These are phyloP conservation scores for Coniochaeta sp. DNA, from an alignment of 2,329 filamentous ascomycete genomes.

Conservation along the genomic window DNA sequence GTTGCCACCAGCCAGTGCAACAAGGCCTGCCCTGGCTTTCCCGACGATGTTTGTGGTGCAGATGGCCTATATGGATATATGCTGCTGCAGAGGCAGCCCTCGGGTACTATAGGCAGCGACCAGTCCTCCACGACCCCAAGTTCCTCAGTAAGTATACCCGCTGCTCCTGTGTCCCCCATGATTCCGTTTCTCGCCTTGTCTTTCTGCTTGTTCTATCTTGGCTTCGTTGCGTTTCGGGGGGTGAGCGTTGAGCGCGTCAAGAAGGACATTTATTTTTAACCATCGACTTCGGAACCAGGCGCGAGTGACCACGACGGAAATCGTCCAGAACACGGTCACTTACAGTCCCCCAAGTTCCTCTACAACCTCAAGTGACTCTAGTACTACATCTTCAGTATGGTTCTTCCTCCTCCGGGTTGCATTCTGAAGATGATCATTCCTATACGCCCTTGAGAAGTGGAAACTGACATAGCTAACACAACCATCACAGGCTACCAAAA, in stretches of 20 bases:
- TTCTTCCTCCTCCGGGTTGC: constrained; percentile 3
- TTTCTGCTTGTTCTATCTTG: neutral
- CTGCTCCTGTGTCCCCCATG: neutral
- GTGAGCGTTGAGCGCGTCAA: neutral
- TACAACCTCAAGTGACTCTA: constrained; percentile 15
- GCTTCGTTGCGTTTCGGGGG: neutral
- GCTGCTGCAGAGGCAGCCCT: constrained; percentile 25
- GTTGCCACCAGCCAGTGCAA: constrained; percentile 42
- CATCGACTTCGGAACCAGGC: constrained; percentile 14
- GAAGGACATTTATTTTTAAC: constrained; percentile 8
- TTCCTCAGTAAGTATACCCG: constrained; percentile 3
- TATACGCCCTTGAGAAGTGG: neutral
- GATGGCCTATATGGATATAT: constrained; percentile 59
- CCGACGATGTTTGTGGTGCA: constrained; percentile 58
- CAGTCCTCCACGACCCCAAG: neutral
- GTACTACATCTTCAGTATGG: constrained; percentile 32
- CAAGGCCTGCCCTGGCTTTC: constrained; percentile 60
- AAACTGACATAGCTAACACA: neutral
- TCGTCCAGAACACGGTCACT: constrained; percentile 27
- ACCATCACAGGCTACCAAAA: constrained; percentile 1
- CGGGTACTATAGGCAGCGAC: neutral
- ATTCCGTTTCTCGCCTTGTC: neutral
- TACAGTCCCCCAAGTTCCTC: constrained; percentile 16
- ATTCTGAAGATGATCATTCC: neutral
- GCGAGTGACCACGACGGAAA: constrained; percentile 18